Evolutionary conservation across 1,284 basidiomycete species (phyloP).

Genomic region (Moesziomyces antarcticus): DNA sequence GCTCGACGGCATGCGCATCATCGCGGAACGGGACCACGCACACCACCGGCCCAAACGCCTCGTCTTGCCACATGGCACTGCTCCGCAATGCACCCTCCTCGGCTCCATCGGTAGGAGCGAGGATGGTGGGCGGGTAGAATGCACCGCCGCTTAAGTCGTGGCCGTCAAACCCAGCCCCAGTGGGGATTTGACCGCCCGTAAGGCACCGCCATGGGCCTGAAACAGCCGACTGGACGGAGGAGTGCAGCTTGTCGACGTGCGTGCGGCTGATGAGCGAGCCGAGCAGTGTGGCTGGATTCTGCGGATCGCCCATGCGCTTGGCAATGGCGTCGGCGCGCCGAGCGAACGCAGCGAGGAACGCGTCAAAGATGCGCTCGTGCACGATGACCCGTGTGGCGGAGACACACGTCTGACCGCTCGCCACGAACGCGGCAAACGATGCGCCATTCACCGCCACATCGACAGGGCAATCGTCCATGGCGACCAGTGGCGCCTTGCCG

Average conservation of each 20-base stretch:
- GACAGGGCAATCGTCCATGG: conserved; percentile 81
- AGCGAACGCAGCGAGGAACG: conserved; percentile 75
- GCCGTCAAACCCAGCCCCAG: conserved; percentile 74
- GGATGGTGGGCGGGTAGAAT: conserved; percentile 82
- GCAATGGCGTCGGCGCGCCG: conserved; percentile 76
- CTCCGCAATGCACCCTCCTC: conserved; percentile 53
- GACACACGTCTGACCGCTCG: conserved; percentile 75
- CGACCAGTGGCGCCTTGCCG: conserved; percentile 77
- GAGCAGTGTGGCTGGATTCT: conserved; percentile 78
- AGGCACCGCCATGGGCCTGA: conserved; percentile 71
- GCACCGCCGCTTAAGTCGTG: conserved; percentile 77
- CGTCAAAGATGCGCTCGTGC: conserved; percentile 74
- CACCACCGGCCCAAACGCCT: conserved; percentile 82
- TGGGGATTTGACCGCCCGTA: conserved; percentile 76
- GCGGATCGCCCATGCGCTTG: conserved; percentile 78
- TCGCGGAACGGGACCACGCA: conserved; percentile 68
- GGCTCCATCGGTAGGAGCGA: conserved; percentile 67
- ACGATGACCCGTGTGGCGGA: conserved; percentile 34
- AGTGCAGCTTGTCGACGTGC: conserved; percentile 76
- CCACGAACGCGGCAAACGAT: conserved; percentile 83
- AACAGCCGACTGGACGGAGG: conserved; percentile 72
- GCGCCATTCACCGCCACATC: conserved; percentile 78
- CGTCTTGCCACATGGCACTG: conserved; percentile 80
- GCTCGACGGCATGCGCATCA: conserved; percentile 75
- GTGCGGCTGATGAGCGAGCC: conserved; percentile 78